Conservation (phyloP, 2,329 filamentous ascomycete genomes). For the Macrophomina phaseolina region DNA sequence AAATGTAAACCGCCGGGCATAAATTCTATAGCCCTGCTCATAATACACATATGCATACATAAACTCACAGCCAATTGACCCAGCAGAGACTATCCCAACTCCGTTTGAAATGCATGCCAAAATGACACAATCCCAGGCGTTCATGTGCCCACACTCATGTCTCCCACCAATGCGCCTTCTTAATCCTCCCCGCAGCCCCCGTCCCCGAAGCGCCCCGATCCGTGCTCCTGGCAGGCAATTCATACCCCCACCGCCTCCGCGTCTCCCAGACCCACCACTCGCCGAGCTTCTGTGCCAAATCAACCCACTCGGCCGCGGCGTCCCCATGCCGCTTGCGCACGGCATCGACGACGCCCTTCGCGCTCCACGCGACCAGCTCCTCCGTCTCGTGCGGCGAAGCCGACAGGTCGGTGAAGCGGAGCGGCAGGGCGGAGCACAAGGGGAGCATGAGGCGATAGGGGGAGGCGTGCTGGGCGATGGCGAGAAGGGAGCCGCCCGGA, state of each 20-base stretch:
- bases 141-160: constrained; percentile 18
- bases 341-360: constrained; percentile 39
- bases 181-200: constrained; percentile 33
- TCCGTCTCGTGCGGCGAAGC: constrained; percentile 40
- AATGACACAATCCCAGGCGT: too few species aligned
- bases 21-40: too few species aligned
- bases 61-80: too few species aligned
- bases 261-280: constrained; percentile 48
- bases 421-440: constrained; percentile 33
- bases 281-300: constrained; percentile 44
- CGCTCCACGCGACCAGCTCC: constrained; percentile 28
- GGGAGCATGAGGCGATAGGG: constrained; percentile 35
- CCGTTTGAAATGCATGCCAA: too few species aligned
- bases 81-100: too few species aligned
- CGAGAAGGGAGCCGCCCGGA: constrained; percentile 35
- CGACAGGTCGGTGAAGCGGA: constrained; percentile 44
- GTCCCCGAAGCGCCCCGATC: constrained; percentile 31
- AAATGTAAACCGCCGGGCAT: too few species aligned
- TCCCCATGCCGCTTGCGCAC: constrained; percentile 37
- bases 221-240: constrained; percentile 32
- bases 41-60: too few species aligned
- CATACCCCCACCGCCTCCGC: constrained; percentile 35
- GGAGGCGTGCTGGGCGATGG: constrained; percentile 33
- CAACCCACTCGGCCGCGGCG: constrained; percentile 44
- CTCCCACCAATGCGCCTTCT: constrained; percentile 37